A percentile compares a stretch with the other conserved stretches of the same genome.
phyloP scores from a whole-genome alignment of 805 yeast genomes.

The Candida maesae region DNA sequence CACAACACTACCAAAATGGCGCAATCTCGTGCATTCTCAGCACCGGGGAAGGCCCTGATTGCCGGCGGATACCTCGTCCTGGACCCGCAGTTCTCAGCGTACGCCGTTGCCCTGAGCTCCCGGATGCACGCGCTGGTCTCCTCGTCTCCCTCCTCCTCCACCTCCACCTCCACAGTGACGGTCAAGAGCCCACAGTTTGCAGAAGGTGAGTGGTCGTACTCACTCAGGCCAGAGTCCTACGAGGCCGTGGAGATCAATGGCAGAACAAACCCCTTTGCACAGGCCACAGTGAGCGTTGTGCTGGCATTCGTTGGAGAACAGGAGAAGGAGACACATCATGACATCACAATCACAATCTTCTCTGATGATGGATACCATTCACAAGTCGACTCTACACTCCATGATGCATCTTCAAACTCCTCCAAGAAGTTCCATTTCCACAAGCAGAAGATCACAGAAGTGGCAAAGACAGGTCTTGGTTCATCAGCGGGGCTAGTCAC shows the following conservation, averaged over 20 bases:
- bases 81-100: conserved; percentile 69
- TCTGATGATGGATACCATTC: conserved; percentile 93
- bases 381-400: conserved; percentile 44
- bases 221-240: conserved; percentile 20
- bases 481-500: conserved; percentile 93
- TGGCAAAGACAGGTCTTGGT: conserved; percentile 93
- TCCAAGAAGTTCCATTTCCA: conserved; percentile 58
- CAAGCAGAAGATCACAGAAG: conserved; percentile 53
- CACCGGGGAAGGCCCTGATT: conserved; percentile 92
- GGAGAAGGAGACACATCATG: conserved; percentile 27
- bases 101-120: conserved; percentile 83
- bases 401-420: too few species aligned
- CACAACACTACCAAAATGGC: not conserved
- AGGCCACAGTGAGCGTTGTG: conserved; percentile 54
- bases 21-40: conserved; percentile 48
- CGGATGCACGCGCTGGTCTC: conserved; percentile 76
- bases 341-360: conserved; percentile 50
- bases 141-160: conserved; percentile 5
- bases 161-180: conserved; percentile 9
- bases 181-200: conserved; percentile 76
- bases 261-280: conserved; percentile 67
- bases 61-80: conserved; percentile 95
- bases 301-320: conserved; percentile 42
- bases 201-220: conserved; percentile 66
- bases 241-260: conserved; percentile 31